Percentiles rank a stretch among this genome's conserved stretches.
Evolutionary conservation across 2,329 filamentous ascomycete genomes (phyloP).

Genomic region (Calonectria multiphialidica): DNA sequence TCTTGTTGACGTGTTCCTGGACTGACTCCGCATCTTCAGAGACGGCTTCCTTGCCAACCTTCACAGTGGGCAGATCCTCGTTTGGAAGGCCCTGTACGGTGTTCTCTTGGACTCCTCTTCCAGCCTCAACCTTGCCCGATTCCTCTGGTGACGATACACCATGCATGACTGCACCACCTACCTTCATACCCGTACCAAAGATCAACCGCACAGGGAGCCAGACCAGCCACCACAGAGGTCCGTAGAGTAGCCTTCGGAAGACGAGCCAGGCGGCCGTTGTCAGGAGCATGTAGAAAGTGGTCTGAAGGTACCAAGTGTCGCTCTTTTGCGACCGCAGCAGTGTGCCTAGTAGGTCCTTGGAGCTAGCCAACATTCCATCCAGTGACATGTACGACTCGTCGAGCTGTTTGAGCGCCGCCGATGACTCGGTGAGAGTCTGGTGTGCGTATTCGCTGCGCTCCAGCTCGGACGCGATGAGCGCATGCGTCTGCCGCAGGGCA

Average conservation of each 20-base stretch:
- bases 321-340: slow-evolving; percentile 91
- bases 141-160: slow-evolving; percentile 41
- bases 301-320: slow-evolving; percentile 98
- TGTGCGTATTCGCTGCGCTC: slow-evolving; percentile 90
- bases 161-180: slow-evolving; percentile 65
- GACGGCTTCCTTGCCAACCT: slow-evolving; percentile 50
- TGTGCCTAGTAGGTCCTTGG: slow-evolving; percentile 80
- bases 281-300: slow-evolving; percentile 84
- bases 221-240: slow-evolving; percentile 89
- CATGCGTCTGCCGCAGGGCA: slow-evolving; percentile 86
- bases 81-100: slow-evolving; percentile 52
- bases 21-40: slow-evolving; percentile 53
- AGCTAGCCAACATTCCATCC: slow-evolving; percentile 81
- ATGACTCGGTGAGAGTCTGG: slow-evolving; percentile 87
- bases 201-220: slow-evolving; percentile 82
- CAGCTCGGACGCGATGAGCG: slow-evolving; percentile 87
- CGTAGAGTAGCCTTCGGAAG: slow-evolving; percentile 87
- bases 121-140: slow-evolving; percentile 41
- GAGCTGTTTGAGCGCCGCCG: slow-evolving; percentile 83
- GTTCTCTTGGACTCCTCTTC: slow-evolving; percentile 44
- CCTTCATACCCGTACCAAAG: slow-evolving; percentile 68
- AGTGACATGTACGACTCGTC: slow-evolving; percentile 85
- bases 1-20: slow-evolving; percentile 66
- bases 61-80: slow-evolving; percentile 62
- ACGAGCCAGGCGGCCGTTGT: slow-evolving; percentile 86